A percentile compares a stretch with the other conserved stretches of the same genome.
phyloP scores from a whole-genome alignment of 2,329 filamentous ascomycete genomes.

The Aspergillus aculeatinus region DNA sequence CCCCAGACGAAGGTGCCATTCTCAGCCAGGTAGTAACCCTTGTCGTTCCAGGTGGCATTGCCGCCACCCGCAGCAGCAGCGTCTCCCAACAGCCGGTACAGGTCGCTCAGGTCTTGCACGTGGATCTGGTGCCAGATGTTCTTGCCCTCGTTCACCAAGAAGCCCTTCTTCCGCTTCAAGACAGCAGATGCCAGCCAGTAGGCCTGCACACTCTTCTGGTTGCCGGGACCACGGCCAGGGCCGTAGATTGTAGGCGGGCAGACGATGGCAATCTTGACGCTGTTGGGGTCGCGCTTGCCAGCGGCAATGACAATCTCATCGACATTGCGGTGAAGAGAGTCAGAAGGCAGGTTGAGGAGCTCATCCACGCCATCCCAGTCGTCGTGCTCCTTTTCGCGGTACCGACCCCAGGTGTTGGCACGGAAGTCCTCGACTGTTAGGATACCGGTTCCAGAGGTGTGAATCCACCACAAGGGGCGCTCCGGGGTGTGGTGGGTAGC shows the following conservation, averaged over 20 bases:
- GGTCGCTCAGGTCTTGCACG: constrained; percentile 41
- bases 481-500: constrained; percentile 36
- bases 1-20: constrained; percentile 45
- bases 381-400: constrained; percentile 46
- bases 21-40: constrained; percentile 52
- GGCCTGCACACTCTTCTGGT: constrained; percentile 43
- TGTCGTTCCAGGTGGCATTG: constrained; percentile 42
- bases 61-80: constrained; percentile 41
- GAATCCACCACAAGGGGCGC: constrained; percentile 43
- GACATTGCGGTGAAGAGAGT: constrained; percentile 42
- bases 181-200: constrained; percentile 42
- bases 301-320: constrained; percentile 41
- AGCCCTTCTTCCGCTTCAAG: constrained; percentile 36
- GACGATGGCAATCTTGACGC: constrained; percentile 40
- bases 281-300: constrained; percentile 25
- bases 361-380: constrained; percentile 48
- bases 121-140: constrained; percentile 45
- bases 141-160: constrained; percentile 42
- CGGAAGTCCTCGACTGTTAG: constrained; percentile 44
- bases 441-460: constrained; percentile 48
- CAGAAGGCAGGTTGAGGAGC: constrained; percentile 41
- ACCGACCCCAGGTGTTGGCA: constrained; percentile 39
- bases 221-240: constrained; percentile 35
- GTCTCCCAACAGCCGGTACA: constrained; percentile 39
- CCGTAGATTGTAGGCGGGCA: constrained; percentile 47